Base-by-base conservation (phyloP, 345 rosid genomes). In the Carallia brachiata region DNA sequence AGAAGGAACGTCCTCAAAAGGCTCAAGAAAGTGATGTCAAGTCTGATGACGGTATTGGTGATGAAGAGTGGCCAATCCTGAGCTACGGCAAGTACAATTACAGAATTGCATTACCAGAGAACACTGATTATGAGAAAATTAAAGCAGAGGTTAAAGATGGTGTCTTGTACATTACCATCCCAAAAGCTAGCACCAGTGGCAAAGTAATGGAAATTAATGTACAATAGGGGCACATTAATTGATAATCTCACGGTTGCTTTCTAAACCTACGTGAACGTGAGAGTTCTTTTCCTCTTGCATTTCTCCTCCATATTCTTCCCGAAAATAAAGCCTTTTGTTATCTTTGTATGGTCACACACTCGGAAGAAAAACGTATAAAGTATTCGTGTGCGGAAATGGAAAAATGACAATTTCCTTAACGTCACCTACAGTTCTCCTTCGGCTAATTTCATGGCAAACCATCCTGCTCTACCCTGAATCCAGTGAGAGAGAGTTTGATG, bases 141-240 rank as follows among this genome's bases (percentile, higher is more conserved):
- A 70, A 66, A 40, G 86, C 86, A 16, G 85, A 77, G 72, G 82
- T 83, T 5, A 83, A 57, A 65, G 86, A 83, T 71, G 84, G 77
- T 0, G 73, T 72, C 9, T 4, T 72, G 63, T 69, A 70, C 17
- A 62, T 82, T 23, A 67, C 75, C 18, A 40, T 75, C 37, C 80
- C 76, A 13, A 78, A 75, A 65, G 73, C 74, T 4, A 72, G 60
- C 36, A 10, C 36, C 37, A 30, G 36, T 30, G 57, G 30, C 54
- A 70, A 68, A 59, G 36, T 73, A 4, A 31, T 66, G 16, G 70
- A 30, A 55, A 70, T 79, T 10, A 56, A 69, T 56, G 80, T 75
- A 15, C 70, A 37, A 1, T 18, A 30, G 34, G 7, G 48, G 44
- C 50, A 15, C 1, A 66, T 40, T 53, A 34, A 32, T 47, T 32